Conservation (phyloP, 345 rosid species). For the Passiflora organensis region DNA sequence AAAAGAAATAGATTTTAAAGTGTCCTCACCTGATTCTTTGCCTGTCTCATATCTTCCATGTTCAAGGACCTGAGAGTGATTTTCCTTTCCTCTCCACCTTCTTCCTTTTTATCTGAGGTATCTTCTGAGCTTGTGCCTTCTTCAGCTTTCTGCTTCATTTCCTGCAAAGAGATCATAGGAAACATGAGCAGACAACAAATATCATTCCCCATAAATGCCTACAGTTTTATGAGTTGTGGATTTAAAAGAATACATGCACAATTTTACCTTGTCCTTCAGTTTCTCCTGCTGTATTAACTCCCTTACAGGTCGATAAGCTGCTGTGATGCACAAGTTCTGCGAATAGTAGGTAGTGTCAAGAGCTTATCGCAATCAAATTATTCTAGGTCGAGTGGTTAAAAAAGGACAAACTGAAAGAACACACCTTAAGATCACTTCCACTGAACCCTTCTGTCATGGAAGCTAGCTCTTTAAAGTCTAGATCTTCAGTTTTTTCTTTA, state of each 20-base stretch:
- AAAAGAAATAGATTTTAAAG: not conserved
- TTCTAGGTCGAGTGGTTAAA: not conserved
- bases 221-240: not conserved
- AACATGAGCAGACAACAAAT: constrained; percentile 2
- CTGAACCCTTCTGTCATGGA: constrained; percentile 86
- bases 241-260: not conserved
- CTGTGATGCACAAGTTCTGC: constrained; percentile 90
- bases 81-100: constrained; percentile 43
- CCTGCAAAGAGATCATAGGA: constrained; percentile 34
- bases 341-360: constrained; percentile 20
- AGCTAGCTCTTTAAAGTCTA: constrained; percentile 86
- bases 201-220: not conserved
- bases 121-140: constrained; percentile 52
- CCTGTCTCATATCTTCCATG: constrained; percentile 92
- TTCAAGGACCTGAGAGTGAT: constrained; percentile 66
- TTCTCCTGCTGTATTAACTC: constrained; percentile 83
- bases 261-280: constrained; percentile 59
- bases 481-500: constrained; percentile 67
- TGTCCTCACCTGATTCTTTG: constrained; percentile 75
- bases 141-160: constrained; percentile 55
- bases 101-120: constrained; percentile 42
- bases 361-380: constrained; percentile 9
- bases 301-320: constrained; percentile 95
- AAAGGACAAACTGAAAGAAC: constrained; percentile 12
- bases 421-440: constrained; percentile 98